These are phyloP conservation scores for Cladophialophora immunda DNA, from an alignment of 2,329 filamentous ascomycete genomes.

Conservation along the genomic window DNA sequence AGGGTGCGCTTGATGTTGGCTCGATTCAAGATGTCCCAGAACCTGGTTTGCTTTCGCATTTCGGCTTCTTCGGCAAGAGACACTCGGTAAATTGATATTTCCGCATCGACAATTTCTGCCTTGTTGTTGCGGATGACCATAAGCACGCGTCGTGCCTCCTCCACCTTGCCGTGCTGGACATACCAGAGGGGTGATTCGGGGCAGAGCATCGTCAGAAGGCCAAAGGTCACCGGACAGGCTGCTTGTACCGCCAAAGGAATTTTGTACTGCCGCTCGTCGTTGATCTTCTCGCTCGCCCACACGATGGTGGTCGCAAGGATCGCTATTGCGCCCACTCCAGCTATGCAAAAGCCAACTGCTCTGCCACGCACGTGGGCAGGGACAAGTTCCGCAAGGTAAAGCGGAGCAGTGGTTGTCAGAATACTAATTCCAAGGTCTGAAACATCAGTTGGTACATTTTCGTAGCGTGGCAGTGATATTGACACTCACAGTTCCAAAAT, in stretches of 20 bases:
- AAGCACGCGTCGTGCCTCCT: slow-evolving; percentile 60
- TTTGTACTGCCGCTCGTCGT: slow-evolving; percentile 44
- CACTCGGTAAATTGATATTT: slow-evolving; percentile 23
- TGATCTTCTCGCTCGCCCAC: slow-evolving; percentile 44
- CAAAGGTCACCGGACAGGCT: slow-evolving; percentile 43
- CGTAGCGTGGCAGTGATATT: neutral
- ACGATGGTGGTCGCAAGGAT: slow-evolving; percentile 49
- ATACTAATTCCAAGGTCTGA: slow-evolving; percentile 55
- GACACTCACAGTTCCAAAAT: slow-evolving; percentile 52
- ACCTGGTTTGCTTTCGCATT: slow-evolving; percentile 41
- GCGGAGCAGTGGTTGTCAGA: slow-evolving; percentile 62
- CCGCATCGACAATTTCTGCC: slow-evolving; percentile 19
- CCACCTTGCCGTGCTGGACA: slow-evolving; percentile 55
- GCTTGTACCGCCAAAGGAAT: slow-evolving; percentile 50
- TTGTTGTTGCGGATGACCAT: slow-evolving; percentile 54
- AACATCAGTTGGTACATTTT: neutral
- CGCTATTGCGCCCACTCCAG: slow-evolving; percentile 41
- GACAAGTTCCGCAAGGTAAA: slow-evolving; percentile 65
- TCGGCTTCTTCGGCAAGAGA: slow-evolving; percentile 43
- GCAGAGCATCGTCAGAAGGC: slow-evolving; percentile 41
- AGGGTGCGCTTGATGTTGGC: slow-evolving; percentile 49
- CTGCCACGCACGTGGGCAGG: slow-evolving; percentile 50
- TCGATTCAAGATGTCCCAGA: slow-evolving; percentile 49
- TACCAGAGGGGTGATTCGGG: slow-evolving; percentile 67
- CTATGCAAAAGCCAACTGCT: slow-evolving; percentile 39